A percentile compares a stretch with the other conserved stretches of the same genome.
Evolutionary conservation across 805 yeast species (phyloP).

Genomic region (Allodekkera sacchari): DNA sequence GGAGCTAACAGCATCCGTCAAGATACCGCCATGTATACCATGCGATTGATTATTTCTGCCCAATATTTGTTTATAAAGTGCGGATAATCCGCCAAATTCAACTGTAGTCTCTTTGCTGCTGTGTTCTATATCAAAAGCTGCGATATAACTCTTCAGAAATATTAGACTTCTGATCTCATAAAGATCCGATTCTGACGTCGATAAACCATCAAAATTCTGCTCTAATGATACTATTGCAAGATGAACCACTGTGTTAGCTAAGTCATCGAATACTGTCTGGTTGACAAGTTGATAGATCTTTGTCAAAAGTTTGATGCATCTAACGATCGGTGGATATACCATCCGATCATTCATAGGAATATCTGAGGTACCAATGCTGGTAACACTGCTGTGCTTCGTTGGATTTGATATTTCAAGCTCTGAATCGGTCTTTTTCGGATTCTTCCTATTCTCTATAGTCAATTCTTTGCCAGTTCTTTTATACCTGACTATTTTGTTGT

Average conservation of each 20-base stretch:
- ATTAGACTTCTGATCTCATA: slow-evolving; percentile 67
- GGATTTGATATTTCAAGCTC: slow-evolving; percentile 1
- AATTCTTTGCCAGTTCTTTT: slow-evolving; percentile 64
- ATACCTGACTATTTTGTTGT: slow-evolving; percentile 57
- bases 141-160: slow-evolving; percentile 58
- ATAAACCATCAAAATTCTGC: slow-evolving; percentile 37
- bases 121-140: slow-evolving; percentile 71
- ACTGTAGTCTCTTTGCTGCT: slow-evolving; percentile 63
- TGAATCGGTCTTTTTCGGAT: slow-evolving; percentile 4
- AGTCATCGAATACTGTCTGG: slow-evolving; percentile 73
- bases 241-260: slow-evolving; percentile 83
- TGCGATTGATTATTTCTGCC: neutral
- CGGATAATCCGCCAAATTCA: slow-evolving; percentile 71
- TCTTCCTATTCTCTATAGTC: slow-evolving; percentile 40
- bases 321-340: slow-evolving; percentile 61
- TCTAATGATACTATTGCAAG: slow-evolving; percentile 59
- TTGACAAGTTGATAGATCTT: slow-evolving; percentile 75
- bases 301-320: slow-evolving; percentile 61
- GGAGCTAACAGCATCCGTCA: neutral
- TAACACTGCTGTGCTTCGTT: neutral
- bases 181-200: slow-evolving; percentile 54
- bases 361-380: slow-evolving; percentile 3
- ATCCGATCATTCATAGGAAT: slow-evolving; percentile 6
- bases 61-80: slow-evolving; percentile 27
- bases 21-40: too few species aligned